phyloP scores from a whole-genome alignment of 257 asterid genomes.

The Solanum arcanum region DNA sequence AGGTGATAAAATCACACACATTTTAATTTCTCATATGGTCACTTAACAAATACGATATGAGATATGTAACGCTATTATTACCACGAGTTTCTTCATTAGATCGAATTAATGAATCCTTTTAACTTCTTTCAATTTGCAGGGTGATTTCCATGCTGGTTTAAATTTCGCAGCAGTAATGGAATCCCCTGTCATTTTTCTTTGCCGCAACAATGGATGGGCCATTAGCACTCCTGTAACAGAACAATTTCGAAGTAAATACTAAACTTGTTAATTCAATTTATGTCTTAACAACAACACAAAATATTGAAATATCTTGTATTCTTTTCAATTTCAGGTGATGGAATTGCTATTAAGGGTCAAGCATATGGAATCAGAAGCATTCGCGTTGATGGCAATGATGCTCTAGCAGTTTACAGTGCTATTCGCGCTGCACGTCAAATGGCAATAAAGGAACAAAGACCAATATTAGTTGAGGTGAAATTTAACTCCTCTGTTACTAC shows the following conservation, averaged over 20 bases:
- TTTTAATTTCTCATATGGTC: neutral
- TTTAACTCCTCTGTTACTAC: neutral
- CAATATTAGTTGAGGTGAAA: constrained; percentile 74
- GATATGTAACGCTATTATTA: neutral
- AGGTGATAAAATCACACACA: constrained; percentile 25
- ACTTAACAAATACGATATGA: neutral
- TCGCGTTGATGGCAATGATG: constrained; percentile 79
- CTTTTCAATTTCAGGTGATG: constrained; percentile 48
- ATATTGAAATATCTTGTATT: neutral
- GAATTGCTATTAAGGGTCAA: constrained; percentile 69
- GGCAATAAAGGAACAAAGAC: constrained; percentile 55
- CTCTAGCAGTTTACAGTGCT: constrained; percentile 62
- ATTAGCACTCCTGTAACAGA: constrained; percentile 73
- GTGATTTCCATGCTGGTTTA: constrained; percentile 90
- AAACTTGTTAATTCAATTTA: neutral
- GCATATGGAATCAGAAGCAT: constrained; percentile 73
- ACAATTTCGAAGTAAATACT: constrained; percentile 57
- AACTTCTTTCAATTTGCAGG: constrained; percentile 31
- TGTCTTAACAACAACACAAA: neutral
- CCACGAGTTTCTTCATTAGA: neutral
- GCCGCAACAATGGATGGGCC: constrained; percentile 98
- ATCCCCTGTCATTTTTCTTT: constrained; percentile 61
- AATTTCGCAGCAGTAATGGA: constrained; percentile 89
- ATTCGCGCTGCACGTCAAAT: constrained; percentile 64
- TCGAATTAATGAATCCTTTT: neutral